A percentile compares a stretch with the other conserved stretches of the same genome.
phyloP scores from a whole-genome alignment of 192 early-diverging fungal genomes.

The Lobosporangium transversale region DNA sequence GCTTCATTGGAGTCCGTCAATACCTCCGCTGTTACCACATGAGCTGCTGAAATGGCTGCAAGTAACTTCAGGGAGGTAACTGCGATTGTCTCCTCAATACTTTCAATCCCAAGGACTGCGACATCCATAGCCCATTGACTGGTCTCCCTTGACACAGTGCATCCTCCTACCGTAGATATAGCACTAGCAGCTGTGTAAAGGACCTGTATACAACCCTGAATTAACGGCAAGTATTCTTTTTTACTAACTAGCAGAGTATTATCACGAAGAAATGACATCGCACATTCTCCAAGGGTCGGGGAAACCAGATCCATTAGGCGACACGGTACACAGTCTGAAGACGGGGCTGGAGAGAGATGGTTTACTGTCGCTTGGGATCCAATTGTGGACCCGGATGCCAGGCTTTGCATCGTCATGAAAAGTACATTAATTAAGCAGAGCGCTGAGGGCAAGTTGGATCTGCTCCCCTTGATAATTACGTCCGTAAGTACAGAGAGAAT shows the following conservation, averaged over 20 bases:
- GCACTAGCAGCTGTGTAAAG: not conserved
- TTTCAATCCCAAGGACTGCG: not conserved
- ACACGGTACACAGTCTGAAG: not conserved
- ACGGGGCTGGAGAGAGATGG: not conserved
- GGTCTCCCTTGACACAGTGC: not conserved
- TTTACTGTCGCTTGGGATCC: not conserved
- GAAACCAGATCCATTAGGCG: conserved; percentile 1
- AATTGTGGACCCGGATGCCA: not conserved
- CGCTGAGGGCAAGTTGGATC: not conserved
- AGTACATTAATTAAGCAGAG: conserved; percentile 1
- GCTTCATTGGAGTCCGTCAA: not conserved
- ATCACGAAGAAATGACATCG: not conserved
- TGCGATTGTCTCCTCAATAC: not conserved
- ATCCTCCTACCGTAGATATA: not conserved
- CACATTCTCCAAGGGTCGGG: not conserved
- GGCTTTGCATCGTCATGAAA: not conserved
- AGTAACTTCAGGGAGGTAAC: not conserved
- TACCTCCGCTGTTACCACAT: not conserved
- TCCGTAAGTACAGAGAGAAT: not conserved
- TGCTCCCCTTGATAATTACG: not conserved
- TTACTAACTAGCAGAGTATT: not conserved
- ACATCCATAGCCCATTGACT: not conserved
- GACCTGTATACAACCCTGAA: conserved; percentile 1
- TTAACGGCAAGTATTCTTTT: not conserved
- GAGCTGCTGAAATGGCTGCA: not conserved